phyloP scores from a whole-genome alignment of 768 basidiomycete genomes.

The Antrodiella citrinella region DNA sequence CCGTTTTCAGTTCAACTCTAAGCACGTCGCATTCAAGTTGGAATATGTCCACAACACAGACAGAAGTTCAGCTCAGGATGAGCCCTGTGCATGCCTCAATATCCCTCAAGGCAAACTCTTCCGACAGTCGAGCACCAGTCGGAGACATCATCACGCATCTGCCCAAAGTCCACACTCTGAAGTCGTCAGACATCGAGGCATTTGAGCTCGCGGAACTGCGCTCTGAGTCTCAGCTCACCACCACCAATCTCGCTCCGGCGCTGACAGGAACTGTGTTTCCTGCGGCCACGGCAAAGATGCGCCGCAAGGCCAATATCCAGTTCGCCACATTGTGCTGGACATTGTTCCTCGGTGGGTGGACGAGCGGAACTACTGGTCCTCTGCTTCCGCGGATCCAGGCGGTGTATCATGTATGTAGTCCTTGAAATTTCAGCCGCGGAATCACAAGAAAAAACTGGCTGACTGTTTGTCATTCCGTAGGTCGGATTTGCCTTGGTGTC shows the following conservation, averaged over 20 bases:
- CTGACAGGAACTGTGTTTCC: background rate
- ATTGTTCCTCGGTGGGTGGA: conserved; percentile 64
- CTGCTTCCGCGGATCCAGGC: conserved; percentile 64
- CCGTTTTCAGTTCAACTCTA: too few relatives aligned
- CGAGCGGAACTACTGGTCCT: conserved; percentile 64
- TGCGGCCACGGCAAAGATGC: background rate
- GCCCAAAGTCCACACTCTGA: background rate
- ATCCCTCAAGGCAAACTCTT: too few relatives aligned
- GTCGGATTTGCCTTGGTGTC: conserved; percentile 46
- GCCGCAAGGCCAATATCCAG: conserved; percentile 27
- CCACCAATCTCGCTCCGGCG: background rate
- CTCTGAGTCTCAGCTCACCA: background rate
- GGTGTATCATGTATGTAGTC: conserved; percentile 36
- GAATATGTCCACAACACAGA: too few relatives aligned
- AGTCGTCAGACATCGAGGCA: background rate
- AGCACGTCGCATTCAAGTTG: too few relatives aligned
- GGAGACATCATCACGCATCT: background rate
- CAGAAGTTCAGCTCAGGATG: too few relatives aligned
- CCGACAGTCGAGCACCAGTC: too few relatives aligned
- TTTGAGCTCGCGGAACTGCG: background rate
- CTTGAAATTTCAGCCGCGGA: too few relatives aligned
- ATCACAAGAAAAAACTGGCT: background rate
- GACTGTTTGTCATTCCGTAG: conserved; percentile 7
- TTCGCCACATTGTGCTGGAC: conserved; percentile 47
- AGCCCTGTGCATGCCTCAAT: too few relatives aligned